Evolutionary conservation across 345 rosid species (phyloP).

Genomic region (Eucalyptus guilfoylei): DNA sequence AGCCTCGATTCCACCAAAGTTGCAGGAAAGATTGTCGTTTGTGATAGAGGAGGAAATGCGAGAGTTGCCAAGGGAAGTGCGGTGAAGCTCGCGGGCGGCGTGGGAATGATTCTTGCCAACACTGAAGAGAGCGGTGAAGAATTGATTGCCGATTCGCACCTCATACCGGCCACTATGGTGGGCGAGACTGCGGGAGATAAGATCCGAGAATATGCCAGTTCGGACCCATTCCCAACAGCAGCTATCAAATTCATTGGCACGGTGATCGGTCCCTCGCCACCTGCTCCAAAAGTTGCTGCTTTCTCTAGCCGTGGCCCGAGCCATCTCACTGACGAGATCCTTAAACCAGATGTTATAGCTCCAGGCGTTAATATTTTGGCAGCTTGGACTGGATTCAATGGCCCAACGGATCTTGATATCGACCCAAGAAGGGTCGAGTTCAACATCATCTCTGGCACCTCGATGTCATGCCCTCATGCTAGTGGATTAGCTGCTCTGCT

Average conservation of each 20-base stretch:
- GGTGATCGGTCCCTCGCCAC: slow-evolving; percentile 23
- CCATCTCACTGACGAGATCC: slow-evolving; percentile 38
- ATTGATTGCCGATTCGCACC: slow-evolving; percentile 68
- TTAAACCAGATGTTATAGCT: slow-evolving; percentile 78
- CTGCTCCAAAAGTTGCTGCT: slow-evolving; percentile 70
- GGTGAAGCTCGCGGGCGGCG: slow-evolving; percentile 58
- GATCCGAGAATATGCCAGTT: slow-evolving; percentile 30
- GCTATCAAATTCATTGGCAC: slow-evolving; percentile 41
- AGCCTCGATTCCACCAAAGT: slow-evolving; percentile 21
- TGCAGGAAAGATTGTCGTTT: slow-evolving; percentile 47
- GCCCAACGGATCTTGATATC: slow-evolving; percentile 44
- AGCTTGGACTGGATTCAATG: slow-evolving; percentile 61
- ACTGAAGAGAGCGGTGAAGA: slow-evolving; percentile 53
- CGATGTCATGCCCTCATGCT: slow-evolving; percentile 88
- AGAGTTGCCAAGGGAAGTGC: slow-evolving; percentile 58
- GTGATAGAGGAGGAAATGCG: slow-evolving; percentile 58
- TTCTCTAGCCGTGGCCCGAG: slow-evolving; percentile 79
- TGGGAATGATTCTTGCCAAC: slow-evolving; percentile 62
- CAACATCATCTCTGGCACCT: slow-evolving; percentile 79
- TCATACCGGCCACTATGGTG: slow-evolving; percentile 51
- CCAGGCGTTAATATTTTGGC: slow-evolving; percentile 86
- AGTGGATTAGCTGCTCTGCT: slow-evolving; percentile 78
- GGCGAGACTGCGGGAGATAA: slow-evolving; percentile 35
- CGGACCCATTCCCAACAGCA: slow-evolving; percentile 33
- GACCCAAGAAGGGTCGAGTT: slow-evolving; percentile 58